Conservation (phyloP, 805 yeast species). For the Osmozyma mogii region DNA sequence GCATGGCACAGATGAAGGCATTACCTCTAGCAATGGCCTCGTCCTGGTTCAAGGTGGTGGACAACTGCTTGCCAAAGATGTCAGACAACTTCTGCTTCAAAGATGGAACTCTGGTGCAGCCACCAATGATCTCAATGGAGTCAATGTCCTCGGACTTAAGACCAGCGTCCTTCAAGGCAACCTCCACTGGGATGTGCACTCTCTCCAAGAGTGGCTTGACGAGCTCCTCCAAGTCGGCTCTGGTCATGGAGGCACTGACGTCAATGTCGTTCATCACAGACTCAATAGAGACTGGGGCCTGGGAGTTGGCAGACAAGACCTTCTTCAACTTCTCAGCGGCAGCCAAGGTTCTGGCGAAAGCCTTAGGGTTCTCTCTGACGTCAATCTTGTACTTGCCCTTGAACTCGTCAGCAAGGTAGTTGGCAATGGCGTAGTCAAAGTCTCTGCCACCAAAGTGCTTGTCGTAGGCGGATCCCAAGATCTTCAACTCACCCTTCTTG, state of each 20-base stretch:
- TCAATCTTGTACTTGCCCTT: slow-evolving; percentile 89
- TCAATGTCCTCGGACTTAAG: slow-evolving; percentile 68
- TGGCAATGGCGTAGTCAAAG: slow-evolving; percentile 87
- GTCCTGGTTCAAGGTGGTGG: slow-evolving; percentile 96
- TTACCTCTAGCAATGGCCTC: slow-evolving; percentile 99
- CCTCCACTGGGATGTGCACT: slow-evolving; percentile 68
- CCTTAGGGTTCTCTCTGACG: slow-evolving; percentile 86
- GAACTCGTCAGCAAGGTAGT: slow-evolving; percentile 92
- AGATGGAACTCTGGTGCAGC: slow-evolving; percentile 95
- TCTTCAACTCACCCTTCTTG: slow-evolving; percentile 93
- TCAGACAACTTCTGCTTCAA: slow-evolving; percentile 75
- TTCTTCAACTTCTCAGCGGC: slow-evolving; percentile 94
- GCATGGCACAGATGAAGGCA: slow-evolving; percentile 86
- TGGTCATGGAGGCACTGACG: slow-evolving; percentile 78
- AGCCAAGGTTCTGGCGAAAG: slow-evolving; percentile 83
- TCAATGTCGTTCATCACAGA: slow-evolving; percentile 96
- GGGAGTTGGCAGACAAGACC: slow-evolving; percentile 89
- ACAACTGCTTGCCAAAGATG: slow-evolving; percentile 59
- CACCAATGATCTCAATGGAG: slow-evolving; percentile 94
- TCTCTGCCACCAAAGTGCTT: slow-evolving; percentile 98
- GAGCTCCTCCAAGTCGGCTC: slow-evolving; percentile 90
- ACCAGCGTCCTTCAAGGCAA: slow-evolving; percentile 76
- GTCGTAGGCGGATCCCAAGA: slow-evolving; percentile 87
- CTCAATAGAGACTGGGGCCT: slow-evolving; percentile 92
- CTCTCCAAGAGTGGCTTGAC: slow-evolving; percentile 75